A percentile compares a stretch with the other conserved stretches of the same genome.
phyloP scores from a whole-genome alignment of 2,329 filamentous ascomycete genomes.

The Penicillium sp. region DNA sequence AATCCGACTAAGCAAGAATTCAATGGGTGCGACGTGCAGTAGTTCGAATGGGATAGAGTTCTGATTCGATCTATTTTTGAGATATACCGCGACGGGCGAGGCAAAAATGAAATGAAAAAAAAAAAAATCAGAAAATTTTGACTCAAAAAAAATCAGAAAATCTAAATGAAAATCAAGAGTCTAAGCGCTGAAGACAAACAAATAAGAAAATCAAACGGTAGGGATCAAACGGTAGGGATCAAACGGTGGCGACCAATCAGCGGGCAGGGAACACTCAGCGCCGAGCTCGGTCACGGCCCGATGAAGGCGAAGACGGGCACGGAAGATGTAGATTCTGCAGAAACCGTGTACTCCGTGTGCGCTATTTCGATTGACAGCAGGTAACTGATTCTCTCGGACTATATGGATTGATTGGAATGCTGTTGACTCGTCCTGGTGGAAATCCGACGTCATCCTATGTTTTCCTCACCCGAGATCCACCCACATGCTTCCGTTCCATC shows the following conservation, averaged over 20 bases:
- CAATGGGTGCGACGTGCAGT: neutral
- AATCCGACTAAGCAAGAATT: neutral
- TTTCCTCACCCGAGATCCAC: slow-evolving; percentile 3
- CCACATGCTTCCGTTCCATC: slow-evolving; percentile 5
- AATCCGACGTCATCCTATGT: slow-evolving; percentile 2
- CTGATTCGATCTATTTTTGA: neutral
- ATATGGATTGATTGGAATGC: too few species aligned
- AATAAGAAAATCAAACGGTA: neutral
- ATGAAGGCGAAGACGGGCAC: neutral
- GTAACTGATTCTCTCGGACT: too few species aligned
- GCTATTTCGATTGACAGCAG: neutral
- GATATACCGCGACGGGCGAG: neutral
- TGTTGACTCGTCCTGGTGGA: neutral
- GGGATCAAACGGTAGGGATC: neutral
- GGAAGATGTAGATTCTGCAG: neutral
- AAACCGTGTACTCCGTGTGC: neutral
- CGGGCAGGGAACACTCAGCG: neutral
- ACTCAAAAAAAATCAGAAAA: neutral
- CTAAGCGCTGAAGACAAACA: neutral
- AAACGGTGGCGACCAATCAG: neutral
- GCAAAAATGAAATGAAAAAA: neutral
- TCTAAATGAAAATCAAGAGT: neutral
- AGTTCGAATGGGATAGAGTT: neutral
- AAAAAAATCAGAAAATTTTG: neutral
- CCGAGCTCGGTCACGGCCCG: slow-evolving; percentile 1